Evolutionary conservation across 768 basidiomycete genomes (phyloP).

Genomic region (Vararia minispora): DNA sequence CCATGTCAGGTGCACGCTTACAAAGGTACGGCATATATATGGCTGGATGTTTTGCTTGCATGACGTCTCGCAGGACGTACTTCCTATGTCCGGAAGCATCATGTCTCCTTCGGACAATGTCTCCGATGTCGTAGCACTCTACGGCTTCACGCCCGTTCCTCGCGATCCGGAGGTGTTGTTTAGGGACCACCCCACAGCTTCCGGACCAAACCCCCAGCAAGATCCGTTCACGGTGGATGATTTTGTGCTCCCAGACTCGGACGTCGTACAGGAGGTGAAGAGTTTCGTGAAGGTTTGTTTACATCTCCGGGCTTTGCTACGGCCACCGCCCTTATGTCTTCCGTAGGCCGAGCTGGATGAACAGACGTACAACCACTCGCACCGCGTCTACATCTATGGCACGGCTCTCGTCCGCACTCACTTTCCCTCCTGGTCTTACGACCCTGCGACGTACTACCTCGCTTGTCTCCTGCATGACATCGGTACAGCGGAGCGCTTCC

Average conservation of each 20-base stretch:
- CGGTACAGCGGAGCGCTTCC: conserved; percentile 35
- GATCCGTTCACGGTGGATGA: conserved; percentile 27
- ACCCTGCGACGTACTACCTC: conserved; percentile 39
- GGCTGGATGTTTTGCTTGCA: too few species aligned
- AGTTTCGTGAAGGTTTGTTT: conserved; percentile 27
- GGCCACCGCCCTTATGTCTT: neutral
- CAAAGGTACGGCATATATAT: too few species aligned
- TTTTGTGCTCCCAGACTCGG: conserved; percentile 32
- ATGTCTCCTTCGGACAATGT: too few species aligned
- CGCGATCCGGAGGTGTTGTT: conserved; percentile 40
- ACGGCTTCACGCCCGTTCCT: conserved; percentile 38
- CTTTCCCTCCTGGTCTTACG: conserved; percentile 36
- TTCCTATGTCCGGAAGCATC: too few species aligned
- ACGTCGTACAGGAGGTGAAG: conserved; percentile 26
- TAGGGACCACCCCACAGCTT: conserved; percentile 31
- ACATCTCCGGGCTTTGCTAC: neutral
- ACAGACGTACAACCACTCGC: conserved; percentile 37
- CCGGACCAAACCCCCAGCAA: conserved; percentile 30
- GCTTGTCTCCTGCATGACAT: conserved; percentile 43
- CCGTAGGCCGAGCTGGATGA: conserved; percentile 30
- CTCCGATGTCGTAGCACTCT: conserved; percentile 19
- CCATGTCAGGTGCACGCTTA: too few species aligned
- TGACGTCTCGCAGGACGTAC: too few species aligned
- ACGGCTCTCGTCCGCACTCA: conserved; percentile 34
- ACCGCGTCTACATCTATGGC: conserved; percentile 42